These are phyloP conservation scores for Balakata baccata DNA, from an alignment of 345 rosid species.

Conservation along the genomic window DNA sequence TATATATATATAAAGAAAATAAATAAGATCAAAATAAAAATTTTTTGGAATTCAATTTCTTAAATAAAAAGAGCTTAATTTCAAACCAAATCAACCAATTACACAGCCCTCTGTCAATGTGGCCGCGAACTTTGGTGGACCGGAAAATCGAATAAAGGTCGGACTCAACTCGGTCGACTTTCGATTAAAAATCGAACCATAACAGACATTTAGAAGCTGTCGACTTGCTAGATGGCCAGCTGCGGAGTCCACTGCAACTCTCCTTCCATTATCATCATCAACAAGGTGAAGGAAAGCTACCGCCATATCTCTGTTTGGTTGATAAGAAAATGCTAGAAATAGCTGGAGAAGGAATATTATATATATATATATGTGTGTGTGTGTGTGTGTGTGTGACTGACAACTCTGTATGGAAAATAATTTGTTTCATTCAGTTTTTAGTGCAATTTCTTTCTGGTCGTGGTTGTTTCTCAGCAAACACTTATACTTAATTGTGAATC, in stretches of 20 bases:
- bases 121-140: neutral
- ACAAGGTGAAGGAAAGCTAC: neutral
- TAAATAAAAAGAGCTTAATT: no score
- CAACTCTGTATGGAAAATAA: neutral
- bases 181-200: neutral
- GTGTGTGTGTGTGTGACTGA: no score
- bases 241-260: slow-evolving; percentile 11
- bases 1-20: no score
- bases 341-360: neutral
- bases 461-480: no score
- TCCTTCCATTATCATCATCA: neutral
- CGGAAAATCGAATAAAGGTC: neutral
- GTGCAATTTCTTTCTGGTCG: no score
- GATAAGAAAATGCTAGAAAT: neutral
- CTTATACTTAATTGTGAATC: no score
- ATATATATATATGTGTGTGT: no score
- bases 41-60: no score
- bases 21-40: no score
- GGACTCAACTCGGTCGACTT: neutral
- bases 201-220: neutral
- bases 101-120: no score
- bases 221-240: neutral
- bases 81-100: no score
- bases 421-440: neutral
- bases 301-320: neutral